phyloP scores from a whole-genome alignment of 306 rosid genomes.

The Vicia villosa region DNA sequence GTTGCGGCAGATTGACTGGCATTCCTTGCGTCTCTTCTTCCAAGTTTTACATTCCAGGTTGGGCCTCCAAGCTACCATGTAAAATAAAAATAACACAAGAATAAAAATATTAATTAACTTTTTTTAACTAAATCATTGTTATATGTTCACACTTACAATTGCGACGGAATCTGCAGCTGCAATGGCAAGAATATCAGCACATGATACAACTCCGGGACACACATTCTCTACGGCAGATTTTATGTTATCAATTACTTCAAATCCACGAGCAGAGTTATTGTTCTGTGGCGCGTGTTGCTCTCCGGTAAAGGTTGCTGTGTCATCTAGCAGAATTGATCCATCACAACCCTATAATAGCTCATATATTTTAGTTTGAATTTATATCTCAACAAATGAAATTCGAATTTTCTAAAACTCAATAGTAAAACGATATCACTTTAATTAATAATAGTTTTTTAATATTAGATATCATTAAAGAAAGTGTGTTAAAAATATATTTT shows the following conservation, averaged over 20 bases:
- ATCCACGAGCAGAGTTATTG: slow-evolving; percentile 77
- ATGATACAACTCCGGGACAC: slow-evolving; percentile 83
- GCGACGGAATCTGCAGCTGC: slow-evolving; percentile 75
- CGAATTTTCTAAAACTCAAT: too few species aligned
- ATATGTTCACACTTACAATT: slow-evolving; percentile 38
- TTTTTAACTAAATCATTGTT: neutral
- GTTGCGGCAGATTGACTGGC: slow-evolving; percentile 76
- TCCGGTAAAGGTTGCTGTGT: slow-evolving; percentile 70
- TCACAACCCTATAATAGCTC: slow-evolving; percentile 93
- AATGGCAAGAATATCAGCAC: slow-evolving; percentile 81
- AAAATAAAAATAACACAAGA: neutral
- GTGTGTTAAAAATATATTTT: too few species aligned
- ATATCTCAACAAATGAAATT: too few species aligned
- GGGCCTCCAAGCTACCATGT: slow-evolving; percentile 77
- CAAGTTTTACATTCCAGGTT: slow-evolving; percentile 72
- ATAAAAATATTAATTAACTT: neutral
- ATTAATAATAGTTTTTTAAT: too few species aligned
- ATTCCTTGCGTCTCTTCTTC: slow-evolving; percentile 80
- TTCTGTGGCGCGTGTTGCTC: slow-evolving; percentile 84
- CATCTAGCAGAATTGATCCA: slow-evolving; percentile 81
- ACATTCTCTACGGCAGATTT: slow-evolving; percentile 70
- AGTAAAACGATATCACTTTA: too few species aligned
- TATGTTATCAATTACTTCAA: slow-evolving; percentile 66
- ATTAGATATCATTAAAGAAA: too few species aligned
- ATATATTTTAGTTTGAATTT: too few species aligned